Evolutionary conservation across 176 grass and related monocot species (phyloP).

Genomic region (Bromus sterilis): DNA sequence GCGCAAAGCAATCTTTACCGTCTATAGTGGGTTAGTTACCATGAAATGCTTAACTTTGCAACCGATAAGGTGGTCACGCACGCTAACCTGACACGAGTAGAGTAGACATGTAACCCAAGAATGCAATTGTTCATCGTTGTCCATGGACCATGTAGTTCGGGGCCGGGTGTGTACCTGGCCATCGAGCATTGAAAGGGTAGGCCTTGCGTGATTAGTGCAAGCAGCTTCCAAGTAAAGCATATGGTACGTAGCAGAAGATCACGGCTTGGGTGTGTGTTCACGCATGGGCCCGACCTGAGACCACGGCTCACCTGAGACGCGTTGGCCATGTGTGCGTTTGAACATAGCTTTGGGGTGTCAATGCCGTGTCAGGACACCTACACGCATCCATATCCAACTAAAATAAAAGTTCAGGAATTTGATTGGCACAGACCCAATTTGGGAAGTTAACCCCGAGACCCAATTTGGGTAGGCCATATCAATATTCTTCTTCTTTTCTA

Average conservation of each 20-base stretch:
- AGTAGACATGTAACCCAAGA: too few species aligned
- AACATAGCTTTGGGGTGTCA: not conserved
- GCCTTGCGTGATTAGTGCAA: not conserved
- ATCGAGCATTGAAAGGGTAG: not conserved
- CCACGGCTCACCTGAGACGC: not conserved
- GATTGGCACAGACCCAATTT: too few species aligned
- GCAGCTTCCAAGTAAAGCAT: not conserved
- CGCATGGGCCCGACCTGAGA: not conserved
- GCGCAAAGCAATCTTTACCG: not conserved
- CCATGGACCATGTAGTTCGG: too few species aligned
- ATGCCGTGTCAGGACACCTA: not conserved
- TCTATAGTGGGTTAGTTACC: not conserved
- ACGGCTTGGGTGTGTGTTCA: not conserved
- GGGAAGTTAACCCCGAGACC: too few species aligned
- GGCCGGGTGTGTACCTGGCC: too few species aligned
- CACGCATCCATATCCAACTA: not conserved
- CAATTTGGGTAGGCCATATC: too few species aligned
- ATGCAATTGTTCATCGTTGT: too few species aligned
- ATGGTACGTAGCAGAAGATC: not conserved
- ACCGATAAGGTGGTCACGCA: too few species aligned
- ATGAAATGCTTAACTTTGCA: not conserved
- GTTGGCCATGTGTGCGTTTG: not conserved
- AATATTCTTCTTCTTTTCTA: too few species aligned
- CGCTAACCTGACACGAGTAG: too few species aligned
- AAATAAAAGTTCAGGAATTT: too few species aligned